Evolutionary conservation across 2,329 filamentous ascomycete species (phyloP).

Genomic region (Penicillium sp.): DNA sequence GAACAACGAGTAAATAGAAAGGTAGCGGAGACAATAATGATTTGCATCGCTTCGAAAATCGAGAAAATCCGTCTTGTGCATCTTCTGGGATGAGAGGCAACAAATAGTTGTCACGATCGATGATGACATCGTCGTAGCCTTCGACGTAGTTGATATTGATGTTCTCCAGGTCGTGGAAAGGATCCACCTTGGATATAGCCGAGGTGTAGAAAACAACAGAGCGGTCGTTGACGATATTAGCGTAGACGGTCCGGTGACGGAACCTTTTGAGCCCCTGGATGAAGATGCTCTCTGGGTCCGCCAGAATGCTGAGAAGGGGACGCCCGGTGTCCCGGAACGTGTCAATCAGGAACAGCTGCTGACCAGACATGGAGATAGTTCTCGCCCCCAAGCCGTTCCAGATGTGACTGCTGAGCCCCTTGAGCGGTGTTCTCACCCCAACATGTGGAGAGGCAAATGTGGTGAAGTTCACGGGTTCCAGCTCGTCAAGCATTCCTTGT

Average conservation of each 20-base stretch:
- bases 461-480: conserved; percentile 88
- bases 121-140: conserved; percentile 68
- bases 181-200: conserved; percentile 69
- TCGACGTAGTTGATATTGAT: conserved; percentile 68
- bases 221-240: conserved; percentile 82
- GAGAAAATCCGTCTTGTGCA: conserved; percentile 25
- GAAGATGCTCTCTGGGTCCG: conserved; percentile 81
- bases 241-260: conserved; percentile 70
- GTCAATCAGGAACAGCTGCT: conserved; percentile 84
- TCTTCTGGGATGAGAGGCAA: conserved; percentile 28
- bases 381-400: conserved; percentile 83
- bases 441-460: conserved; percentile 85
- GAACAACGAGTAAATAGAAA: conserved; percentile 58
- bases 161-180: conserved; percentile 63
- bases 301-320: conserved; percentile 73
- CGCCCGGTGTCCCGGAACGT: conserved; percentile 76
- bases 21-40: conserved; percentile 54
- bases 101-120: conserved; percentile 52
- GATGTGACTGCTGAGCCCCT: conserved; percentile 61
- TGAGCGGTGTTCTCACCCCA: conserved; percentile 66
- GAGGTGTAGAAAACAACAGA: conserved; percentile 81
- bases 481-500: conserved; percentile 70
- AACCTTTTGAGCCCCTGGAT: conserved; percentile 73
- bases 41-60: conserved; percentile 31
- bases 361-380: conserved; percentile 75